Conservation (phyloP, 106 monocot species). For the Dioscorea dumetorum region DNA sequence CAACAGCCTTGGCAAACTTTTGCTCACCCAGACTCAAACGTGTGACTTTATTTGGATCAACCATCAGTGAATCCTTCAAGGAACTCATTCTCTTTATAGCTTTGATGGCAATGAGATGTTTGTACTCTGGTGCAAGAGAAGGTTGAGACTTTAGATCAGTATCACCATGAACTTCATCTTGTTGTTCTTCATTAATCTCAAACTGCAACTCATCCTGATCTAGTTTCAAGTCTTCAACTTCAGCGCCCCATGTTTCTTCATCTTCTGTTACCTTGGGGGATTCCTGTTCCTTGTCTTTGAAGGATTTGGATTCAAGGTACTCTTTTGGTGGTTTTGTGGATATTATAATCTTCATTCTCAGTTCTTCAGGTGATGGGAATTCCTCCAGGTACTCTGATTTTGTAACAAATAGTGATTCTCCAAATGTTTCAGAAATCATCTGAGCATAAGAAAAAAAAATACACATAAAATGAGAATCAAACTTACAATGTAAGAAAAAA, state of each 20-base stretch:
- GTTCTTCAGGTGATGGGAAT: constrained; percentile 53
- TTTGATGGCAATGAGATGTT: constrained; percentile 58
- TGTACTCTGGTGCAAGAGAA: constrained; percentile 33
- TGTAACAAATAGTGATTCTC: constrained; percentile 23
- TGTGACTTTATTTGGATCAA: constrained; percentile 48
- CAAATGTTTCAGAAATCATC: constrained; percentile 56
- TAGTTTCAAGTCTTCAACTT: constrained; percentile 14
- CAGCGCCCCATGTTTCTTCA: constrained; percentile 27
- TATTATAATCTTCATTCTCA: constrained; percentile 37
- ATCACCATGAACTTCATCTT: constrained; percentile 44
- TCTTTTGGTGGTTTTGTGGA: constrained; percentile 67
- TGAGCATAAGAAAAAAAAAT: constrained; percentile 8
- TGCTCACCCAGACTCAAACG: constrained; percentile 74
- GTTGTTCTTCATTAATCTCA: constrained; percentile 3
- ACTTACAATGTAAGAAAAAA: no score
- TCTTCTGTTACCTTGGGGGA: constrained; percentile 9
- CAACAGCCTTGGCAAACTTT: constrained; percentile 43
- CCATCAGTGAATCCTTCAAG: constrained; percentile 32
- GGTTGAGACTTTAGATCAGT: constrained; percentile 8
- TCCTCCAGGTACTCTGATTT: constrained; percentile 20
- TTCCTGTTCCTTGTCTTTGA: constrained; percentile 14
- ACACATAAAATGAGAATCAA: no score
- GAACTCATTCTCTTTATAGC: constrained; percentile 44
- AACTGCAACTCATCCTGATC: constrained; percentile 5
- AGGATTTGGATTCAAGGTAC: constrained; percentile 21